Evolutionary conservation across 1,284 basidiomycete species (phyloP), one percentile per base, ranked within the genome.

Genomic region (Ceratobasidium sp.): DNA sequence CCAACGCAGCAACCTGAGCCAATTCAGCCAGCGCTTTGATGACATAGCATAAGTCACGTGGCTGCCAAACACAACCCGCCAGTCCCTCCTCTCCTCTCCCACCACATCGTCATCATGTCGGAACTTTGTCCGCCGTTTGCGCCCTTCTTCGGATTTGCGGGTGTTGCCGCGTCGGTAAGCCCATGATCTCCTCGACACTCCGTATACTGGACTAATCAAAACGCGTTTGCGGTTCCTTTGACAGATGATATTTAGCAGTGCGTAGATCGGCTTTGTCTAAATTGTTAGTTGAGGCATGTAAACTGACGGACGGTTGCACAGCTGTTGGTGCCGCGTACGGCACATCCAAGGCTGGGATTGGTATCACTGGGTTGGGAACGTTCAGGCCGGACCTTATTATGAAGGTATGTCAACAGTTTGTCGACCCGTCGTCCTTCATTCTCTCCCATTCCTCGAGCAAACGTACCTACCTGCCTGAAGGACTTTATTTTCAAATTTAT

Each of bases 321-420:
- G 89, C 97, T 81, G 88, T 98, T 63, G 97, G 98, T 81, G 97
- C 97, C 80, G 97, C 97, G 23, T 97, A 96, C 86, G 98, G 98
- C 60, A 99, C 98, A 0, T 92, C 97, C 68, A 99, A 99, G 87
- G 91, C 97, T 66, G 98, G 98, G 66, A 98, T 99, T 83, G 98
- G 97, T 75, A 99, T 99, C 85, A 94, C 97, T 79, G 98, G 97
- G 69, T 87, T 99, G 81, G 97, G 97, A 81, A 93, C 94, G 78
- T 97, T 99, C 86, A 95, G 90, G 84, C 97, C 97, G 79, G 97
- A 99, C 83, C 89, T 99, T 81, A 95, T 99, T 85, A 99, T 99
- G 97, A 99, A 96, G 91, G 96, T 93, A 82, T 83, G 90, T 83
- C 26, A 42, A n/a, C n/a, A n/a, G n/a, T n/a, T n/a, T n/a, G n/a